phyloP scores from a whole-genome alignment of 1,284 basidiomycete genomes.

The Takashimella koratensis region DNA sequence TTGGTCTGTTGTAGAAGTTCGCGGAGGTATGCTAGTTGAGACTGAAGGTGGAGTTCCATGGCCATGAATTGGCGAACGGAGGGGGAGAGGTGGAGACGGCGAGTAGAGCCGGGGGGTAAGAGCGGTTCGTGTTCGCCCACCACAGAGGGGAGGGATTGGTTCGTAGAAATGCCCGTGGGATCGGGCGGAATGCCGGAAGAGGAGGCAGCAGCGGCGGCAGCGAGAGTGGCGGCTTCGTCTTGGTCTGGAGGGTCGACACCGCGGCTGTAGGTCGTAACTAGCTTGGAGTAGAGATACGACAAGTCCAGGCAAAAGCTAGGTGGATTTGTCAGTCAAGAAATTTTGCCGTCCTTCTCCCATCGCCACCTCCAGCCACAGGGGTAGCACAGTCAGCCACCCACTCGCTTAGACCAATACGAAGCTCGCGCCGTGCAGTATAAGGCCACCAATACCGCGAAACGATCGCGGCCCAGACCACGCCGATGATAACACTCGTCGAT shows the following conservation, averaged over 20 bases:
- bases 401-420: conserved; percentile 82
- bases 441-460: conserved; percentile 94
- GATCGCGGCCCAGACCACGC: conserved; percentile 83
- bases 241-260: conserved; percentile 15
- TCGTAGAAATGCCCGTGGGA: not conserved
- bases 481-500: conserved; percentile 74
- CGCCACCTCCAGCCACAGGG: conserved; percentile 6
- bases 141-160: not conserved
- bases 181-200: not conserved
- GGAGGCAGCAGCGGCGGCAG: conserved; percentile 3
- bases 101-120: conserved; percentile 9
- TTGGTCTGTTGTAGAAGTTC: conserved; percentile 78
- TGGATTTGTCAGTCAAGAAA: too few relatives aligned
- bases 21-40: conserved; percentile 78
- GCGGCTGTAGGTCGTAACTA: conserved; percentile 40
- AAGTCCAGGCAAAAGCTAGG: conserved; percentile 48
- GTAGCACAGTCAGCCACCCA: conserved; percentile 47
- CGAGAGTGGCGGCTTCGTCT: not conserved
- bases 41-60: conserved; percentile 91
- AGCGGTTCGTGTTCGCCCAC: conserved; percentile 12
- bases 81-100: conserved; percentile 31
- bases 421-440: conserved; percentile 80
- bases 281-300: conserved; percentile 49
- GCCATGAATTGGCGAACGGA: conserved; percentile 78
- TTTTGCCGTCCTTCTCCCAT: too few relatives aligned